phyloP scores from a whole-genome alignment of 305 asterid species.

The Caryopteris hybrid region DNA sequence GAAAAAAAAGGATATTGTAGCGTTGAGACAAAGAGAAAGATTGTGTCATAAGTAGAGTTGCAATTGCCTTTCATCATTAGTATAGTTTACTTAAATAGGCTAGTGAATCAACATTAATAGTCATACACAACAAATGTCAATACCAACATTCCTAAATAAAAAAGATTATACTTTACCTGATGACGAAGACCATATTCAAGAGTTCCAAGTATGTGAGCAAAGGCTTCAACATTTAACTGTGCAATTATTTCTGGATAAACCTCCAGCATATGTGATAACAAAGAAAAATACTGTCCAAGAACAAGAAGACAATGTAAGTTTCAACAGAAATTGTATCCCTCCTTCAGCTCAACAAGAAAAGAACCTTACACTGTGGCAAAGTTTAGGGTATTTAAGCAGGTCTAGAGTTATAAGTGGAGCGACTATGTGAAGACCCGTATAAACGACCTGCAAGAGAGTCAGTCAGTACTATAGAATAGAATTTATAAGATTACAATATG shows the following conservation, averaged over 20 bases:
- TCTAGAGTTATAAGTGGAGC: slow-evolving; percentile 80
- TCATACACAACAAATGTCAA: not conserved
- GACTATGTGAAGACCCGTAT: slow-evolving; percentile 83
- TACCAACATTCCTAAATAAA: not conserved
- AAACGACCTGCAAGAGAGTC: slow-evolving; percentile 66
- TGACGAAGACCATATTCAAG: slow-evolving; percentile 84
- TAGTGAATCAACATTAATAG: not conserved
- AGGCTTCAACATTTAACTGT: slow-evolving; percentile 63
- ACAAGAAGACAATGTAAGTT: slow-evolving; percentile 26
- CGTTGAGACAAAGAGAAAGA: not conserved
- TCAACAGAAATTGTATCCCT: not conserved
- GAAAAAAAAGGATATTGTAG: not conserved
- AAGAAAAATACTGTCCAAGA: slow-evolving; percentile 69
- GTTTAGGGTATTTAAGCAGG: slow-evolving; percentile 89
- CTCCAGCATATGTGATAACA: slow-evolving; percentile 92
- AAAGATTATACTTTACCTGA: slow-evolving; percentile 47
- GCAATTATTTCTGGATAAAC: slow-evolving; percentile 84
- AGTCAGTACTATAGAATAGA: not conserved
- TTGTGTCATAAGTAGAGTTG: not conserved
- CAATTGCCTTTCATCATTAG: not conserved
- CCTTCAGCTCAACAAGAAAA: slow-evolving; percentile 13
- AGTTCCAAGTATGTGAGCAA: slow-evolving; percentile 64
- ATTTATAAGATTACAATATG: not conserved
- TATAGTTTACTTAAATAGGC: not conserved
- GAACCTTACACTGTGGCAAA: slow-evolving; percentile 70